Conservation (phyloP, 2,329 filamentous ascomycete species). For the Aspergillus bombycis region DNA sequence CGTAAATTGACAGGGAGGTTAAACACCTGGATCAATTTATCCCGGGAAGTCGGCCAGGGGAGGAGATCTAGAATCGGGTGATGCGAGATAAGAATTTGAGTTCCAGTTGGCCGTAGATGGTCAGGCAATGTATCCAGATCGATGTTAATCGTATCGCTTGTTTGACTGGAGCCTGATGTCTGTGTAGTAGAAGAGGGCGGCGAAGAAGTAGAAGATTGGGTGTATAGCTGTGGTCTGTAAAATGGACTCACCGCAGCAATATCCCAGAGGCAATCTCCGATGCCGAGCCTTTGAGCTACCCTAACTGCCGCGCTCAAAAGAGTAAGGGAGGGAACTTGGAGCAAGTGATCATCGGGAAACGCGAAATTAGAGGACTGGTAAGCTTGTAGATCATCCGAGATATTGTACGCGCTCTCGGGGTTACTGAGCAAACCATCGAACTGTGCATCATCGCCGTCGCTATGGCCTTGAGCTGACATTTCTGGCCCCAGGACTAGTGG, state of each 20-base stretch:
- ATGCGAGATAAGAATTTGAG: constrained; percentile 56
- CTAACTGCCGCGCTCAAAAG: constrained; percentile 52
- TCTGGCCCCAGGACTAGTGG: not conserved
- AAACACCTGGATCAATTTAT: constrained; percentile 58
- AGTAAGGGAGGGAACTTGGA: constrained; percentile 53
- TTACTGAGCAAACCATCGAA: not conserved
- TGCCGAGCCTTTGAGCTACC: constrained; percentile 53
- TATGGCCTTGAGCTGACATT: not conserved
- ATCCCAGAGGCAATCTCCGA: constrained; percentile 49
- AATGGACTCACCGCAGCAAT: constrained; percentile 55
- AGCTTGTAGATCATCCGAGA: constrained; percentile 11
- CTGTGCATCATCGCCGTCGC: not conserved
- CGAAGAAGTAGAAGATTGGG: not conserved
- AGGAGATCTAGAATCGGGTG: constrained; percentile 62
- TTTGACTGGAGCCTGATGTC: not conserved
- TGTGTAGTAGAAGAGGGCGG: constrained; percentile 18
- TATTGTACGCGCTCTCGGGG: not conserved
- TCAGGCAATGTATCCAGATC: constrained; percentile 44
- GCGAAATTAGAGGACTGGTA: constrained; percentile 25
- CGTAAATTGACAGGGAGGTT: constrained; percentile 53
- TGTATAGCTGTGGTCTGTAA: constrained; percentile 22
- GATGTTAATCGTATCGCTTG: constrained; percentile 6
- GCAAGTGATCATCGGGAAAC: constrained; percentile 53
- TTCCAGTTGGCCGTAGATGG: constrained; percentile 55
- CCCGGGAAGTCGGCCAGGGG: constrained; percentile 60